A percentile compares a stretch with the other conserved stretches of the same genome.
These are phyloP conservation scores for Aureobasidium mangrovei DNA, from an alignment of 2,329 filamentous ascomycete species.

Conservation along the genomic window DNA sequence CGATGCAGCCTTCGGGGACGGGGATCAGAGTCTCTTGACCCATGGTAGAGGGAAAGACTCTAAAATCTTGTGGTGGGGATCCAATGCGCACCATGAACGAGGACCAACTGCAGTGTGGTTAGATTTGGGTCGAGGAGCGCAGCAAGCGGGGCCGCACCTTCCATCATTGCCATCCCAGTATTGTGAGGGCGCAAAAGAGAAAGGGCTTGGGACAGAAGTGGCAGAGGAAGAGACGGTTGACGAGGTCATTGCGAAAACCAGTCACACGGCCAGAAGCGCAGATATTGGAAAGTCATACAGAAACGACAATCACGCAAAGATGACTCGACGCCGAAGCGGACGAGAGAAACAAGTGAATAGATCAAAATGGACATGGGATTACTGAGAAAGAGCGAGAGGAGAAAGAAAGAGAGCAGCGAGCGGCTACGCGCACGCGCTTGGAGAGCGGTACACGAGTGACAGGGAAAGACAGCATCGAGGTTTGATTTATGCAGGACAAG, in stretches of 20 bases:
- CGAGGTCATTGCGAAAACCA: conserved; percentile 4
- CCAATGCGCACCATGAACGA: conserved; percentile 17
- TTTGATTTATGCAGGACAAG: neutral
- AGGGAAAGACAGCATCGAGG: neutral
- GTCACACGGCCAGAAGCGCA: neutral
- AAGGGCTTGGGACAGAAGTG: conserved; percentile 3
- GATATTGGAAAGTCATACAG: neutral
- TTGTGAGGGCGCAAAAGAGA: conserved; percentile 10
- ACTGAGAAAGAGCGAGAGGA: neutral
- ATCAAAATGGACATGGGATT: neutral
- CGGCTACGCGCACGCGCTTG: neutral
- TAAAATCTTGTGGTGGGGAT: conserved; percentile 17
- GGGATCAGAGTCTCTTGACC: conserved; percentile 30
- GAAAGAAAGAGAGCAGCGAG: neutral
- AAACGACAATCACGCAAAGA: neutral
- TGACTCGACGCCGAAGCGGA: too few relatives aligned
- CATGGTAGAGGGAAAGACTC: conserved; percentile 22
- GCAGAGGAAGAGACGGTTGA: neutral
- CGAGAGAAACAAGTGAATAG: neutral
- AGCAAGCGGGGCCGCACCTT: neutral
- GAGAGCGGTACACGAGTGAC: neutral
- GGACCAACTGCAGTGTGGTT: conserved; percentile 16
- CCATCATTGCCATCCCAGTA: conserved; percentile 20
- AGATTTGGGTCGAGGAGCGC: neutral
- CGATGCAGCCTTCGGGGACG: conserved; percentile 27